Base-by-base conservation (phyloP, 2,329 filamentous ascomycete genomes). In the Paecilomyces variotii region DNA sequence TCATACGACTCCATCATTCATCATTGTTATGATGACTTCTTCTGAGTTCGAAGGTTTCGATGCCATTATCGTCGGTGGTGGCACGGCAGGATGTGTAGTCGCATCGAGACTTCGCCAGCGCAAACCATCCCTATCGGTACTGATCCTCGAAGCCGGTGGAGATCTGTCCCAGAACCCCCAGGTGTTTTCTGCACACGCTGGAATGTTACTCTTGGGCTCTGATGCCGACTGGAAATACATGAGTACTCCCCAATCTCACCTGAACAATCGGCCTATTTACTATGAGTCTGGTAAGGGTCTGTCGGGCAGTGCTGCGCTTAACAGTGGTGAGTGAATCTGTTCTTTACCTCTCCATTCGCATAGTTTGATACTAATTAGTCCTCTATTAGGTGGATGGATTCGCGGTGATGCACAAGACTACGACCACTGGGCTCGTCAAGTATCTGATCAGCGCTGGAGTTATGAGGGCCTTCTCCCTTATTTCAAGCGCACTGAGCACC, bases 401-500 rank as follows among this genome's bases (percentile, higher is more conserved):
- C 54, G 54, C 35, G 54, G 55, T 10, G 32, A 55, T 57, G 54
- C 54, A 10, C 49, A 32, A 49, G 57, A 57, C 51, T 56, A 54
- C 51, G 30, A 57, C 34, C 10, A 51, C 4, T 55, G 54, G 24
- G 30, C 35, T 24, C 30, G 7, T 51, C 49, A 25, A 52, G 49
- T 52, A 12, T 25, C 24, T 25, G 49, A 52, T 52, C 26, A 52
- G 7, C 49, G 49, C 49, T 52, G 26, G 49, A 52, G 49, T 12
- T 52, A 52, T 52, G 49, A 52, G 26, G 49, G 49, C 3, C 49
- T 52, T 9, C 49, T 52, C 24, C 49, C 49, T 25, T 52, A 25
- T 14, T 52, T 52, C 24, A 25, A 27, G 9, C 19, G 26, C 2
- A 25, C 49, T 25, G 49, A 52, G 26, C 19, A 25, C 12, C 26